Base-by-base conservation (phyloP, 2,329 filamentous ascomycete genomes). In the Penicillium oxalicum region DNA sequence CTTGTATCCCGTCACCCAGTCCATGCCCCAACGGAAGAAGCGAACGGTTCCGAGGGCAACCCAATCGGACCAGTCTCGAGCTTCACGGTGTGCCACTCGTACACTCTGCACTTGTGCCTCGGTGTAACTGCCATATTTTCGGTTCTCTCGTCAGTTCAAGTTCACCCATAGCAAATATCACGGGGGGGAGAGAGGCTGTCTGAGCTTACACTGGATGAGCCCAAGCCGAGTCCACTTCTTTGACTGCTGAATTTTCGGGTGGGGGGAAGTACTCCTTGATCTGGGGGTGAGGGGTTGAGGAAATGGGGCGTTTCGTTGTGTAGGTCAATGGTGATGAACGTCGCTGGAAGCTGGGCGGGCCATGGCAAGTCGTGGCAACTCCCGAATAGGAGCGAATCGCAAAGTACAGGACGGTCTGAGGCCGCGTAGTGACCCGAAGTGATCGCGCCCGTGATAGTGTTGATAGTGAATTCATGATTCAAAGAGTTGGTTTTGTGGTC, bases 1-100 rank as follows among this genome's bases (percentile, higher is more conserved):
- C 29, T 81, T 83, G 58, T 89, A 86, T 9, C 90, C 89, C 0
- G 91, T 95, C 12, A 79, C 87, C 33, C 84, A 71, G 65, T 97
- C 91, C 71, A 94, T 88, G 8, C 82, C 82, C 77, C 81, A 91
- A 43, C 91, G 80, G 35, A 90, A 78, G 24, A 90, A 56, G 5
- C 87, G 82, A 42, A 96, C 85, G 55, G 88, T 81, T 50, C 80
- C 78, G 64, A 93, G 83, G 2, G 93, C 93, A 3, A 86, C 71
- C 73, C 81, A 83, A 66, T 98, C 93, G 4, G 89, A 86, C 63
- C 81, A 77, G 9, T 81, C 86, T 61, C 82, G 77, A 1, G 87
- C 82, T 57, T 84, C 69, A 25, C 91, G 85, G 65, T 97, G 91
- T 24, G 85, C 88, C 3, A 91, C 81, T 40, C 77, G 74, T 43